Evolutionary conservation across 2,329 filamentous ascomycete species (phyloP).

Genomic region (Fusarium protoensiforme): DNA sequence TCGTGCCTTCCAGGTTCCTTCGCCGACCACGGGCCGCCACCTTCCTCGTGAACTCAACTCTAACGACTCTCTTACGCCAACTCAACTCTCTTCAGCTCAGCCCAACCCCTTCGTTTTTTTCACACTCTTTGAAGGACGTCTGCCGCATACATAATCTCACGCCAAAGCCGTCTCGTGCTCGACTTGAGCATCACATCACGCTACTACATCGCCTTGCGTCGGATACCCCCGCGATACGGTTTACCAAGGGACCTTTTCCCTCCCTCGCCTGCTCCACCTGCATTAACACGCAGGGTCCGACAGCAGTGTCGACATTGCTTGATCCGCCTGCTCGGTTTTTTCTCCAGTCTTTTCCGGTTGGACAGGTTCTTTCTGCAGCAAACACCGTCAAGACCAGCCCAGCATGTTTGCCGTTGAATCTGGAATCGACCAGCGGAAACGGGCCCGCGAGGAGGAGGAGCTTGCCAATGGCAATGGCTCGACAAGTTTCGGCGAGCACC

Average conservation of each 20-base stretch:
- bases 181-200: conserved; percentile 19
- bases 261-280: conserved; percentile 36
- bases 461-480: conserved; percentile 47
- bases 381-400: conserved; percentile 8
- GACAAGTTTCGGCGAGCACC: conserved; percentile 61
- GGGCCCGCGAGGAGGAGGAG: conserved; percentile 58
- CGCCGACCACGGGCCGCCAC: conserved; percentile 32
- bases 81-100: conserved; percentile 13
- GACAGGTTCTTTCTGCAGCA: conserved; percentile 1
- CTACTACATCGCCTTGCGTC: conserved; percentile 21
- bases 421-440: conserved; percentile 55
- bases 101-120: conserved; percentile 23
- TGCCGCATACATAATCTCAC: conserved; percentile 18
- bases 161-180: background rate
- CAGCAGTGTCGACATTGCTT: conserved; percentile 27
- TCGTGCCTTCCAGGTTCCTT: conserved; percentile 26
- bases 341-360: conserved; percentile 12
- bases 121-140: conserved; percentile 6
- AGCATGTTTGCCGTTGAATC: conserved; percentile 52
- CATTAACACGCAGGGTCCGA: conserved; percentile 39
- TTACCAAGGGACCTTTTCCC: conserved; percentile 28
- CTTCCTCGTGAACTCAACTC: conserved; percentile 34
- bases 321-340: conserved; percentile 15
- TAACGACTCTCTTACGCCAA: conserved; percentile 20
- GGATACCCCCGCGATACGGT: conserved; percentile 30